Evolutionary conservation across 805 yeast species (phyloP).

Genomic region (Huiozyma naganishii): DNA sequence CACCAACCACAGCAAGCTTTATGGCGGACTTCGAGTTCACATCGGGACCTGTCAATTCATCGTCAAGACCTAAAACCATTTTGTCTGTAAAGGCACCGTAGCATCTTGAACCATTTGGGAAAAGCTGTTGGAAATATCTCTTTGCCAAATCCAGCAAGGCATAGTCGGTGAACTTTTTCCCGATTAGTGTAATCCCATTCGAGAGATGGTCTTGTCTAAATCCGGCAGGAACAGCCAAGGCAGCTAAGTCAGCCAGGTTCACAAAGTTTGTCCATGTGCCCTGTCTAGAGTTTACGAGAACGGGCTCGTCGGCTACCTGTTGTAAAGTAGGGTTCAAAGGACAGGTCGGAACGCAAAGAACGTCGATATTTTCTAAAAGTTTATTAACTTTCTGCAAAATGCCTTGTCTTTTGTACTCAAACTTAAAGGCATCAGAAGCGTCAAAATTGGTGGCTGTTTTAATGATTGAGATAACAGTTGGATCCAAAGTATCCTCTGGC

Average conservation of each 20-base stretch:
- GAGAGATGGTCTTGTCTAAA: conserved; percentile 84
- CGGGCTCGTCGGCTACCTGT: conserved; percentile 66
- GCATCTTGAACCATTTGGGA: conserved; percentile 37
- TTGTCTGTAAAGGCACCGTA: conserved; percentile 35
- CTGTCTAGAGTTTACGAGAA: conserved; percentile 74
- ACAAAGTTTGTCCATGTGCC: conserved; percentile 99
- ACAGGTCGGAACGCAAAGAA: conserved; percentile 82
- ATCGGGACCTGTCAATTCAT: conserved; percentile 16
- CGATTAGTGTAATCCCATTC: conserved; percentile 78
- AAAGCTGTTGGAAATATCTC: conserved; percentile 44
- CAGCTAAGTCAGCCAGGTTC: conserved; percentile 86
- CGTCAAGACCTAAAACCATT: conserved; percentile 3
- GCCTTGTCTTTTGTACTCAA: conserved; percentile 77
- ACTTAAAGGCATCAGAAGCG: conserved; percentile 77
- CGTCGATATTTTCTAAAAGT: conserved; percentile 53
- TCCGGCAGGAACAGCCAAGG: conserved; percentile 84
- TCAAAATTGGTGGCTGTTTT: conserved; percentile 64
- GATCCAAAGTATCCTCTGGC: conserved; percentile 63
- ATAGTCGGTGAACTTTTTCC: conserved; percentile 74
- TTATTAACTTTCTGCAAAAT: conserved; percentile 55
- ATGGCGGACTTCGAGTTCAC: conserved; percentile 33
- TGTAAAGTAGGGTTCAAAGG: conserved; percentile 82
- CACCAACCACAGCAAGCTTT: conserved; percentile 90
- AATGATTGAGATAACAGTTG: conserved; percentile 70
- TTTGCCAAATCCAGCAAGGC: conserved; percentile 80